phyloP scores from a whole-genome alignment of 345 rosid genomes.

The Arabis alpina region DNA sequence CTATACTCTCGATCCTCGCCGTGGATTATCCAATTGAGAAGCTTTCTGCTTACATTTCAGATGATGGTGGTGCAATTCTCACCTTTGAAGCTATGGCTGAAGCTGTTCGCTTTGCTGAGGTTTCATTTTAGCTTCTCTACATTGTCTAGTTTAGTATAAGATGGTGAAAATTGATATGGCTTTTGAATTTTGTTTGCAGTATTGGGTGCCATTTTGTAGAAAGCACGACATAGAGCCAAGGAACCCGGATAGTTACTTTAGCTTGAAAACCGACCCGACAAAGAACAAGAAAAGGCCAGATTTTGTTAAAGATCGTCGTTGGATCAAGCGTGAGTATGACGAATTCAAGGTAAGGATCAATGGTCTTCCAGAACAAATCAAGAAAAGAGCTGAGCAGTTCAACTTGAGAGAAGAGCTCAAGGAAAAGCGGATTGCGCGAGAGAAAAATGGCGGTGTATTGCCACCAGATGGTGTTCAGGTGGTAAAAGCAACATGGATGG shows the following conservation, averaged over 20 bases:
- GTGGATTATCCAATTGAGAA: conserved; percentile 87
- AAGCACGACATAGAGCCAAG: conserved; percentile 91
- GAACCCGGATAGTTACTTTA: conserved; percentile 92
- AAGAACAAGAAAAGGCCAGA: conserved; percentile 82
- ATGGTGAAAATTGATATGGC: conserved; percentile 2
- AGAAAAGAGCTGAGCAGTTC: conserved; percentile 63
- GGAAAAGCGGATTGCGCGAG: conserved; percentile 58
- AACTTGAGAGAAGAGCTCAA: conserved; percentile 66
- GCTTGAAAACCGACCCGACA: conserved; percentile 69
- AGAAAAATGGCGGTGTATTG: conserved; percentile 60
- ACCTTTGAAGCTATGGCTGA: conserved; percentile 98
- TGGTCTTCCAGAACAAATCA: conserved; percentile 78
- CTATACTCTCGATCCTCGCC: conserved; percentile 75
- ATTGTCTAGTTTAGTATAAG: background rate
- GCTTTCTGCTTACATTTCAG: conserved; percentile 75
- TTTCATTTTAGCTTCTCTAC: conserved; percentile 20
- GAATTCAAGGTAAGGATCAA: conserved; percentile 96
- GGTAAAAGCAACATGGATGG: conserved; percentile 93
- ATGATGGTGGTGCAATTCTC: conserved; percentile 89
- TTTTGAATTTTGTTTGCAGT: conserved; percentile 37
- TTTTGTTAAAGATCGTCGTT: conserved; percentile 89
- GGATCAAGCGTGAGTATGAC: conserved; percentile 96
- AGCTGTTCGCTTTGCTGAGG: conserved; percentile 83
- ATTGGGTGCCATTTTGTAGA: conserved; percentile 96
- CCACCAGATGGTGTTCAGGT: conserved; percentile 55